Conservation (phyloP, 1,139 yeast genomes). For the Hyphopichia fennica region DNA sequence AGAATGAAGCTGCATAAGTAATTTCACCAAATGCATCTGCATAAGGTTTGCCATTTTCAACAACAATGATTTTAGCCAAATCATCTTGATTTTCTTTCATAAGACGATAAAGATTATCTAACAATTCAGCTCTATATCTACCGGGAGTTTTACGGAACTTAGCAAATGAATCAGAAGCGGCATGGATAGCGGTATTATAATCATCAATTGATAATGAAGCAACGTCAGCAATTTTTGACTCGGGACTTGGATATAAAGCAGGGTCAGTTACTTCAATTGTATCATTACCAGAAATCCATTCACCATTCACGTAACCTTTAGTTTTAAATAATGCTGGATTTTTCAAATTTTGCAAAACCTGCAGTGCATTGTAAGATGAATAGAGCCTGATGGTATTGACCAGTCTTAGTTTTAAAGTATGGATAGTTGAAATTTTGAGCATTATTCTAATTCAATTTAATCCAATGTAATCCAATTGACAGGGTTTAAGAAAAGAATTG, state of each 20-base stretch:
- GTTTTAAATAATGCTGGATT: constrained; percentile 36
- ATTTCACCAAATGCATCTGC: constrained; percentile 79
- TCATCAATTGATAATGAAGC: constrained; percentile 36
- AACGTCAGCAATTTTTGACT: constrained; percentile 36
- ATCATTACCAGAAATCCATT: constrained; percentile 31
- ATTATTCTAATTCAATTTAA: background rate
- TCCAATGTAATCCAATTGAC: background rate
- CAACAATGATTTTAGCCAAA: constrained; percentile 67
- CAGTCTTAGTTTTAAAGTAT: background rate
- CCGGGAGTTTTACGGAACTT: constrained; percentile 39
- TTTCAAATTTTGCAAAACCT: constrained; percentile 20
- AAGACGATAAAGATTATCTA: constrained; percentile 45
- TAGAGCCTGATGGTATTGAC: background rate
- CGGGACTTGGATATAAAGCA: constrained; percentile 29
- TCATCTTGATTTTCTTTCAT: constrained; percentile 71
- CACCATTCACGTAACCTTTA: constrained; percentile 44
- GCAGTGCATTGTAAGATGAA: constrained; percentile 9
- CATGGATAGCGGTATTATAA: constrained; percentile 36
- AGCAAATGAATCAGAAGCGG: constrained; percentile 38
- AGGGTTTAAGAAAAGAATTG: background rate
- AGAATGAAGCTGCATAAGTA: constrained; percentile 72
- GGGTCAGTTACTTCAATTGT: constrained; percentile 49
- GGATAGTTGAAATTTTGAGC: background rate
- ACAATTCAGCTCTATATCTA: constrained; percentile 37
- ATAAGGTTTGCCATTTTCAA: constrained; percentile 84